Evolutionary conservation across 768 basidiomycete genomes (phyloP), one percentile per base, ranked within the genome.

Genomic region (Psilocybe azurescens): DNA sequence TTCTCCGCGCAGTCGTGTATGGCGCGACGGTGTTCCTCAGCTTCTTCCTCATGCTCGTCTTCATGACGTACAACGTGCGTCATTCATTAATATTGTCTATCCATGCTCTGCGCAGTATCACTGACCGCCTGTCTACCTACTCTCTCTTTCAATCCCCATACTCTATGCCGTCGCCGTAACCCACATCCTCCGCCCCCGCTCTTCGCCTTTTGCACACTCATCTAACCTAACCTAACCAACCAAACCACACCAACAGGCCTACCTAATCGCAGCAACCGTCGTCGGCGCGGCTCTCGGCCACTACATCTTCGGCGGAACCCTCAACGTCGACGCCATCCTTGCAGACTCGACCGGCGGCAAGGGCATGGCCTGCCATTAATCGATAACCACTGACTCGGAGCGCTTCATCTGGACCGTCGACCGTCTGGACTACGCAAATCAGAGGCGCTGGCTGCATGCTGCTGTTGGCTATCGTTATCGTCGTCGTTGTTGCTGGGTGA

Each of bases 1-100:
- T 80, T n/a, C 67, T 88, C 48, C 83, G 93, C 28, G 90, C 93
- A 5, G 67, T 72, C 1, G 72, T 94, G 39, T 97, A 96, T 68
- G 93, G 89, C n/a, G 74, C 81, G 3, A 86, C 86, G 3, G 86
- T 94, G 20, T 89, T 89, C 73, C 74, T 94, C 61, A 92, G 92
- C 38, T 92, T 91, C 81, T 93, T 94, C 84, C 85, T 94, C 72
- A 97, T 97, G 95, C 79, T 97, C 60, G 88, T 97, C 44, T 95
- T 94, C 76, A 97, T 97, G 95, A 97, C 95, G 3, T 97, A 96
- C 78, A 97, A 97, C 66, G 93, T 94, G 61, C 70, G 57, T 58
- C 28, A 16, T 5, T 16, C 1, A 10, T n/a, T n/a, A n/a, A n/a
- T n/a, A n/a, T 16, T 16, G n/a, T 14, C 39, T 47, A 8, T 11